A percentile compares a stretch with the other conserved stretches of the same genome.
These are phyloP conservation scores for Rhodocollybia butyracea DNA, from an alignment of 768 basidiomycete genomes.

Conservation along the genomic window DNA sequence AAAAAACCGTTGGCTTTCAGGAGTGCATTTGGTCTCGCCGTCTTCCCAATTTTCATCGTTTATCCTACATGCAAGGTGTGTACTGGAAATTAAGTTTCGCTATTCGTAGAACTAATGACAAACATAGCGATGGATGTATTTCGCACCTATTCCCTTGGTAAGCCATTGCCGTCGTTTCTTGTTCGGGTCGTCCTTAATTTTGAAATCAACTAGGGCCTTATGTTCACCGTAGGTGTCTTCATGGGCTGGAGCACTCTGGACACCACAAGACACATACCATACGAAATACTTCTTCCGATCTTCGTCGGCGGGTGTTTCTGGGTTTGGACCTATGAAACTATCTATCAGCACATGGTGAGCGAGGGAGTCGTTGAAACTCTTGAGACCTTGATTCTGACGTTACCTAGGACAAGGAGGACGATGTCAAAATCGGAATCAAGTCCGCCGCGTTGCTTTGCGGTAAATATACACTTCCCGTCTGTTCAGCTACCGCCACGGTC, in stretches of 20 bases:
- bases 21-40: neutral
- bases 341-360: conserved; percentile 29
- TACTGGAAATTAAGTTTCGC: too few relatives aligned
- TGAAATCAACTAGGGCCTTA: conserved; percentile 20
- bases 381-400: neutral
- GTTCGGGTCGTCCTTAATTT: too few relatives aligned
- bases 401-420: conserved; percentile 55
- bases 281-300: conserved; percentile 20
- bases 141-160: conserved; percentile 28
- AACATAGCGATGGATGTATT: conserved; percentile 28
- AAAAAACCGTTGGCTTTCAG: neutral
- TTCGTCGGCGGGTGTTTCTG: conserved; percentile 25
- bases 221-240: conserved; percentile 29
- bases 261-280: conserved; percentile 18
- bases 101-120: too few relatives aligned
- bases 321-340: conserved; percentile 30
- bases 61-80: conserved; percentile 31
- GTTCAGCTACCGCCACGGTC: conserved; percentile 38
- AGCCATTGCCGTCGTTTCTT: too few relatives aligned
- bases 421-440: conserved; percentile 51
- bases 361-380: neutral
- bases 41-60: conserved; percentile 23
- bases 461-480: conserved; percentile 41
- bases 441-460: conserved; percentile 58
- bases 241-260: conserved; percentile 29